Conservation (phyloP, 306 rosid genomes). For the Prinsepia uniflora region DNA sequence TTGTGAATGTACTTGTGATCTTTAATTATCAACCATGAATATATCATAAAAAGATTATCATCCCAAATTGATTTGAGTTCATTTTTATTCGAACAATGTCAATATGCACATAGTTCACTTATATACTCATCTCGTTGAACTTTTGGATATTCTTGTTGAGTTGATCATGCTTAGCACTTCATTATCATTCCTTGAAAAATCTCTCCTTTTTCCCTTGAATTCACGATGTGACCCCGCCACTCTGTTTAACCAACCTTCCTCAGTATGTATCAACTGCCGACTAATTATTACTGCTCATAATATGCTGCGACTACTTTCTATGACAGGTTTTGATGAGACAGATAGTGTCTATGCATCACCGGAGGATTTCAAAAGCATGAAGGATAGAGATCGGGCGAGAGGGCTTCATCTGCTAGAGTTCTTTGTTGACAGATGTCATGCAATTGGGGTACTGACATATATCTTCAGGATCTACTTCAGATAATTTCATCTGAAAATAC, state of each 20-base stretch:
- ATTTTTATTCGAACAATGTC: background rate
- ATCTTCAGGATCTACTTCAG: background rate
- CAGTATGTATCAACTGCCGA: background rate
- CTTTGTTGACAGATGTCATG: constrained; percentile 77
- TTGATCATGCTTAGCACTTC: background rate
- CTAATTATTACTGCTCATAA: constrained; percentile 9
- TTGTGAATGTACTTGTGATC: background rate
- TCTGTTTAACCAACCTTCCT: background rate
- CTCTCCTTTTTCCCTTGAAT: background rate
- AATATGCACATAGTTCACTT: background rate
- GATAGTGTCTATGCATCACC: constrained; percentile 85
- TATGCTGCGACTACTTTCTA: constrained; percentile 17
- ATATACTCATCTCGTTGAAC: background rate
- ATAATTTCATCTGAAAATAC: background rate
- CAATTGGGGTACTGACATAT: constrained; percentile 64
- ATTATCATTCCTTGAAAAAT: background rate
- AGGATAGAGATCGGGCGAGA: constrained; percentile 44
- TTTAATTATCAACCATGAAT: background rate
- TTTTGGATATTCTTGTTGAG: background rate
- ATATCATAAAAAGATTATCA: background rate
- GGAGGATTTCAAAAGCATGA: constrained; percentile 64
- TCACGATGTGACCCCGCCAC: background rate
- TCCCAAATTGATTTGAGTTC: background rate
- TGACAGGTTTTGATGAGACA: constrained; percentile 67
- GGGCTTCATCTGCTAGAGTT: constrained; percentile 79